These are phyloP conservation scores for Nicotiana otophora DNA, from an alignment of 257 asterid genomes.

Conservation along the genomic window DNA sequence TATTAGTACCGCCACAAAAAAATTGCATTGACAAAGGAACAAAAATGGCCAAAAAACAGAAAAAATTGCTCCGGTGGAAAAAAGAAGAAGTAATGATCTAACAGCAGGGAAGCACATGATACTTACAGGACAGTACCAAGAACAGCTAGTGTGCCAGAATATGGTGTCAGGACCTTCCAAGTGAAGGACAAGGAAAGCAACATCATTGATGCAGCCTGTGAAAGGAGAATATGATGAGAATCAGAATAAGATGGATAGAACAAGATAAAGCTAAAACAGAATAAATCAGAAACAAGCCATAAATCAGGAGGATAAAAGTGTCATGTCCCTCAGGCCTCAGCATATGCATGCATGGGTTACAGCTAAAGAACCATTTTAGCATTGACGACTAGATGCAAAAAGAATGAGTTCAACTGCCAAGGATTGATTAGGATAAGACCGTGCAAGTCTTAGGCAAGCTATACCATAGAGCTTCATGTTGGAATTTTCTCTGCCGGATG, in stretches of 20 bases:
- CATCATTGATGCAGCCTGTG: conserved; percentile 89
- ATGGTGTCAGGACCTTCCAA: conserved; percentile 79
- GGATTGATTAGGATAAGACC: not conserved
- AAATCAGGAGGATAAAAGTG: not conserved
- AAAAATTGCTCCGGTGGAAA: conserved; percentile 1
- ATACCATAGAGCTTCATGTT: conserved; percentile 2
- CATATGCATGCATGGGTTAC: not conserved
- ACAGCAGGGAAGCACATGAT: conserved; percentile 11
- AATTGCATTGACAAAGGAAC: not conserved
- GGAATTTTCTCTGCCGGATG: not conserved
- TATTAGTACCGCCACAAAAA: no score
- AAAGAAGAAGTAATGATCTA: not conserved
- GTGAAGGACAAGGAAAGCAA: conserved; percentile 71
- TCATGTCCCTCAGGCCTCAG: not conserved
- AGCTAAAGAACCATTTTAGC: conserved; percentile 7
- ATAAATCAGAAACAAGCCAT: conserved; percentile 2
- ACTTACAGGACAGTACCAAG: conserved; percentile 86
- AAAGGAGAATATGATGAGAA: conserved; percentile 9
- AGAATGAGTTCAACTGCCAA: not conserved
- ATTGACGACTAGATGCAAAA: not conserved
- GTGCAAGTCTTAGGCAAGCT: not conserved
- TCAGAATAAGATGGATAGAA: not conserved
- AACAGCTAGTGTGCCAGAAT: conserved; percentile 77
- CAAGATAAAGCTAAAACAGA: not conserved
- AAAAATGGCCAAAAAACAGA: not conserved